These are phyloP conservation scores for Nannochloris sp. DNA, from an alignment of 139 green algal species.

Conservation along the genomic window DNA sequence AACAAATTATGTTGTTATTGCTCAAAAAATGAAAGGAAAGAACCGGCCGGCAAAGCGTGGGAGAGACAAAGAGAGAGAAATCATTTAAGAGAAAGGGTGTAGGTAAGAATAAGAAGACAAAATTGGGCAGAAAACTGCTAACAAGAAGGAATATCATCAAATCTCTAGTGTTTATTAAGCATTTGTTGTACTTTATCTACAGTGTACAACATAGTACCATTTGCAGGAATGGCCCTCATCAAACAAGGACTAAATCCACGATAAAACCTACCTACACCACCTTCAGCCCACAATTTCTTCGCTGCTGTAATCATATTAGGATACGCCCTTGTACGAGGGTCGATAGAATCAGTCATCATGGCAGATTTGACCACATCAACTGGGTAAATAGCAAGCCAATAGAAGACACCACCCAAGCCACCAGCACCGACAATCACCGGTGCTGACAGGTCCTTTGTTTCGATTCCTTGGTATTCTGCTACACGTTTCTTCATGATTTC, in stretches of 20 bases:
- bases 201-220: slow-evolving; percentile 42
- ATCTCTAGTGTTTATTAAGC: slow-evolving; percentile 14
- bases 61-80: too few relatives aligned
- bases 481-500: slow-evolving; percentile 74
- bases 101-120: too few relatives aligned
- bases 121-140: too few relatives aligned
- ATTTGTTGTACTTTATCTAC: slow-evolving; percentile 9
- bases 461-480: slow-evolving; percentile 26
- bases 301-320: slow-evolving; percentile 44
- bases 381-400: slow-evolving; percentile 85
- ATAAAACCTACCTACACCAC: slow-evolving; percentile 81
- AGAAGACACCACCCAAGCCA: slow-evolving; percentile 72
- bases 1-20: too few relatives aligned
- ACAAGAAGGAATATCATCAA: too few relatives aligned
- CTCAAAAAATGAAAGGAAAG: too few relatives aligned
- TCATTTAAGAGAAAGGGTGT: too few relatives aligned
- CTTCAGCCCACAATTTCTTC: slow-evolving; percentile 65
- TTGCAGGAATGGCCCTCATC: slow-evolving; percentile 77
- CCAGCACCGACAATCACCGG: slow-evolving; percentile 32
- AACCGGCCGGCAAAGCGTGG: too few relatives aligned
- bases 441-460: slow-evolving; percentile 23
- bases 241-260: slow-evolving; percentile 88
- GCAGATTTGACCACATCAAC: slow-evolving; percentile 86
- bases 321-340: slow-evolving; percentile 59
- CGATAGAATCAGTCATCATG: slow-evolving; percentile 83